Evolutionary conservation across 257 asterid genomes (phyloP).

Genomic region (Nicotiana undulata): DNA sequence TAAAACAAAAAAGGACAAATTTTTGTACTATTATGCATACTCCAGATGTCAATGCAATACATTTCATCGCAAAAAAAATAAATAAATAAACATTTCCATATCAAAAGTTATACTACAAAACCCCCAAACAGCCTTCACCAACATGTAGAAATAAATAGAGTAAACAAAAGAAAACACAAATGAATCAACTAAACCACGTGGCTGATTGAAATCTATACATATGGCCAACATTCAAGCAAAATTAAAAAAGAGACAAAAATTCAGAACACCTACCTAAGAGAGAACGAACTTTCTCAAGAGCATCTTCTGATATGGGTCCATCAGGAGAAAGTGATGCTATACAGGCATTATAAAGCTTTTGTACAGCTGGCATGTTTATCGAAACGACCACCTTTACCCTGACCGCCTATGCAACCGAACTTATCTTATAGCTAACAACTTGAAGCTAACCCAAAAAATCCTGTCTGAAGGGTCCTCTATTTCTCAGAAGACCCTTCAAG

Average conservation of each 20-base stretch:
- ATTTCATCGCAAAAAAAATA: background rate
- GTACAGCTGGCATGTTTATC: constrained; percentile 89
- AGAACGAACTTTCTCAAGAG: constrained; percentile 78
- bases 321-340: constrained; percentile 72
- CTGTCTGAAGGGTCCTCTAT: constrained; percentile 30
- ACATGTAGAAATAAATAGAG: background rate
- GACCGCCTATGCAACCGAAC: constrained; percentile 13
- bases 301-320: constrained; percentile 96
- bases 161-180: background rate
- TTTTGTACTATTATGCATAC: background rate
- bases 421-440: background rate
- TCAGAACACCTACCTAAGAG: constrained; percentile 58
- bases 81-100: background rate
- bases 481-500: constrained; percentile 28
- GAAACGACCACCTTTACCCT: constrained; percentile 1
- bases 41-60: background rate
- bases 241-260: background rate
- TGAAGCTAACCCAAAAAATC: background rate
- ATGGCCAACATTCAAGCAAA: background rate
- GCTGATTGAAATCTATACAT: background rate
- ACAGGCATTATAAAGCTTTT: constrained; percentile 96
- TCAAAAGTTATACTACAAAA: background rate
- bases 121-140: background rate
- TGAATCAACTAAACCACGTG: background rate
- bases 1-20: background rate